phyloP scores from a whole-genome alignment of 1,284 basidiomycete genomes.

The Leccinum angustisporum region DNA sequence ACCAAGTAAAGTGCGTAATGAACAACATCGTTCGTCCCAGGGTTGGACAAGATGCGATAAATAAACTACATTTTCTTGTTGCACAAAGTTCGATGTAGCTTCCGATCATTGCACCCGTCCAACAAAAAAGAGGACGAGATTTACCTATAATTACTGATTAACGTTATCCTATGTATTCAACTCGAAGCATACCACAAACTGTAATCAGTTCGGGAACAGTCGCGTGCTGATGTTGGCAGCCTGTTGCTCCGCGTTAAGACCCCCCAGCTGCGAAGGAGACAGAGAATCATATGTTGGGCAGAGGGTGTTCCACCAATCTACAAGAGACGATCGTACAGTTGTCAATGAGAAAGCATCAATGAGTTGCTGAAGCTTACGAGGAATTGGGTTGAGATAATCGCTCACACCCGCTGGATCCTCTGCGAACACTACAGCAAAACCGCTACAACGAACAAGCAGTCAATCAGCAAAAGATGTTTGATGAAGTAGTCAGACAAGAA shows the following conservation, averaged over 20 bases:
- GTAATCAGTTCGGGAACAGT: neutral
- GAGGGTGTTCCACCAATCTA: neutral
- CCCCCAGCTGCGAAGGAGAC: neutral
- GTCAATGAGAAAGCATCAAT: neutral
- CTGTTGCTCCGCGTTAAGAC: neutral
- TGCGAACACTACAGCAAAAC: conserved; percentile 42
- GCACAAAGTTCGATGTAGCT: neutral
- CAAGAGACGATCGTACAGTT: neutral
- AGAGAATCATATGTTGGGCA: neutral
- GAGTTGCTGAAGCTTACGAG: conserved; percentile 12
- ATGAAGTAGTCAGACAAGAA: neutral
- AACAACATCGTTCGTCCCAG: neutral
- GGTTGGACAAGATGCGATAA: neutral
- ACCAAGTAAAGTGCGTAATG: neutral
- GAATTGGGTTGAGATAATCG: conserved; percentile 12
- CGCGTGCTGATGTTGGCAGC: neutral
- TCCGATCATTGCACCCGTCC: neutral
- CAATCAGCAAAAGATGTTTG: neutral
- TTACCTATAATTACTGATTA: neutral
- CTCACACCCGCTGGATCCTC: conserved; percentile 30
- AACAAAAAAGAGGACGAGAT: neutral
- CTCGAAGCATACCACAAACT: neutral
- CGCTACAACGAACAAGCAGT: conserved; percentile 20
- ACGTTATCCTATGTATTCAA: neutral
- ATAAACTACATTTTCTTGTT: neutral